Base-by-base conservation (phyloP, 352 stramenopile genomes). In the Phytopythium chamaehyphon region DNA sequence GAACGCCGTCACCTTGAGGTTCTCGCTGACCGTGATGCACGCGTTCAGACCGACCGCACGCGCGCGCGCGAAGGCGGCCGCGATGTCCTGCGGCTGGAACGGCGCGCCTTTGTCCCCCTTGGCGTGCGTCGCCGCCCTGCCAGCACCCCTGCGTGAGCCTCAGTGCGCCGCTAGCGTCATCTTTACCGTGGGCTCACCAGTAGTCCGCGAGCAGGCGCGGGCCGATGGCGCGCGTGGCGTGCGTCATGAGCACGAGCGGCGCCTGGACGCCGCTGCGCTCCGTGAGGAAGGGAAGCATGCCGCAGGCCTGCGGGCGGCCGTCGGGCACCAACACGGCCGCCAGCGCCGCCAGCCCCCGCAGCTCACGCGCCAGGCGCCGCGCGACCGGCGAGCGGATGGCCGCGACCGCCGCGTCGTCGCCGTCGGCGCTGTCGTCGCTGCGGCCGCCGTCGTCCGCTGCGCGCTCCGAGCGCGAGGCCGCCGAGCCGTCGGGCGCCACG, bases 1-100 rank as follows among this genome's bases (percentile, higher is more conserved):
- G 49, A 84, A 90, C n/a, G 85, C 75, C 1, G 85, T 90, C 36
- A 95, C 62, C 49, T 85, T 90, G 5, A 95, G 26, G 18, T 83
- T 57, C 14, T 90, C 78, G 26, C 69, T 90, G 22, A 90, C 64
- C 11, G 73, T 51, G 16, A 83, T 67, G 31, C 60, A 66, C 2
- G 80, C 71, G 54, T 88, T 86, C 24, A 90, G 58, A 0, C 54
- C 65, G 18, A 87, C 59, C 0, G 63, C 64, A 22, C 72, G 79
- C 19, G 61, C 62, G 46, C 82, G 85, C 28, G 54, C 62, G 62
- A 91, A 90, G 2, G 71, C 52, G 21, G 61, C 40, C 15, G 46
- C 47, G 35, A 93, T 89, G 37, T 91, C 80, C n/a, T 81, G 68
- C 8, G 63, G 23, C 18, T 83, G 66, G 42, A 86, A 95, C 2